A percentile compares a stretch with the other conserved stretches of the same genome.
phyloP scores from a whole-genome alignment of 768 basidiomycete genomes.

The Hemileccinum rubropunctum region DNA sequence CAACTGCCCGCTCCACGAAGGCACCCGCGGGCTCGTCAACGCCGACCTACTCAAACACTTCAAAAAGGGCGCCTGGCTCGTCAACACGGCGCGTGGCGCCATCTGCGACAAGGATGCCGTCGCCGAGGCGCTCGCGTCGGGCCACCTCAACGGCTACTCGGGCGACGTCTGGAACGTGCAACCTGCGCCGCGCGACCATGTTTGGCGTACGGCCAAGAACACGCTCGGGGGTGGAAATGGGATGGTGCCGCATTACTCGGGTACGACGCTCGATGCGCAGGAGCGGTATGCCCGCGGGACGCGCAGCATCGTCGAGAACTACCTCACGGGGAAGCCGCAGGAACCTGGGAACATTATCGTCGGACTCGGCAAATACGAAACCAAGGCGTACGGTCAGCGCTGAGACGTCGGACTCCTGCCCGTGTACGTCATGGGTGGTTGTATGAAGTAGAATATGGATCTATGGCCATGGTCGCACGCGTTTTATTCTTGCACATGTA shows the following conservation, averaged over 20 bases:
- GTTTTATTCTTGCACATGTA: too few species aligned
- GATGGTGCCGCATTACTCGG: conserved; percentile 85
- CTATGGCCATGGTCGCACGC: too few species aligned
- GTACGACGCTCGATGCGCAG: conserved; percentile 87
- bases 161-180: conserved; percentile 84
- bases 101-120: conserved; percentile 84
- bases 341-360: conserved; percentile 82
- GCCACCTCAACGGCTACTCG: conserved; percentile 57
- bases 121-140: conserved; percentile 66
- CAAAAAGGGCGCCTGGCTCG: conserved; percentile 87
- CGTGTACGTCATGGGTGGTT: too few species aligned
- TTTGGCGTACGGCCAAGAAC: conserved; percentile 82
- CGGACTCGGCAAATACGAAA: conserved; percentile 54
- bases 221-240: conserved; percentile 81
- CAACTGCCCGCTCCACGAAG: conserved; percentile 84
- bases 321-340: conserved; percentile 58
- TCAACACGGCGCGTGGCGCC: conserved; percentile 90
- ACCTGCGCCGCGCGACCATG: conserved; percentile 80
- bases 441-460: too few species aligned
- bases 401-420: too few species aligned
- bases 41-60: conserved; percentile 77
- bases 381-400: conserved; percentile 41
- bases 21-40: conserved; percentile 75
- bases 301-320: conserved; percentile 69
- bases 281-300: conserved; percentile 75